These are phyloP conservation scores for Pichia thaimueangensis DNA, from an alignment of 805 yeast species.

Conservation along the genomic window DNA sequence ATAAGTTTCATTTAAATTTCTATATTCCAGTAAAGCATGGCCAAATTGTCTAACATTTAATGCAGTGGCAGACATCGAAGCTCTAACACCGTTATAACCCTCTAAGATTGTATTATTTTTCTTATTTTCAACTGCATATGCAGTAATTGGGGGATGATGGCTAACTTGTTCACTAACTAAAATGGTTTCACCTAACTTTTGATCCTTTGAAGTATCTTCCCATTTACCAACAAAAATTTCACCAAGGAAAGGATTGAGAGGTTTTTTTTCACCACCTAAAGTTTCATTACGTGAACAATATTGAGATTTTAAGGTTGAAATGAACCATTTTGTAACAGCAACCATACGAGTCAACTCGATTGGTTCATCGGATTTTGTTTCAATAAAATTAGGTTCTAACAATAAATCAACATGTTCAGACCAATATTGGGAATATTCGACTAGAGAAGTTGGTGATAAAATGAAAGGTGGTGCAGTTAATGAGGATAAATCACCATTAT, in stretches of 20 bases:
- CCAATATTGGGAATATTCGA: conserved; percentile 95
- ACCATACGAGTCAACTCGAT: conserved; percentile 61
- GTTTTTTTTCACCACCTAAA: conserved; percentile 95
- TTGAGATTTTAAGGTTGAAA: conserved; percentile 86
- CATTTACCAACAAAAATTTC: conserved; percentile 91
- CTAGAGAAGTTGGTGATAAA: conserved; percentile 79
- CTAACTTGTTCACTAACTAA: conserved; percentile 87
- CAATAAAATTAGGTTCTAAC: conserved; percentile 57
- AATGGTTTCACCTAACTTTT: conserved; percentile 64
- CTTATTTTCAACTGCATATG: conserved; percentile 74
- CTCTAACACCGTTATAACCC: conserved; percentile 87
- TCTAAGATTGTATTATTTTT: conserved; percentile 62
- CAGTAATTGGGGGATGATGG: conserved; percentile 98
- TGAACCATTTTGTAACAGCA: conserved; percentile 85
- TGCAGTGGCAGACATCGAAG: conserved; percentile 70
- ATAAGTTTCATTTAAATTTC: conserved; percentile 59
- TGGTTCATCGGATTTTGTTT: conserved; percentile 32
- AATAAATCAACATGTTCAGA: conserved; percentile 85
- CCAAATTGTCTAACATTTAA: conserved; percentile 88
- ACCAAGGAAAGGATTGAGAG: conserved; percentile 92
- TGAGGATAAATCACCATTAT: conserved; percentile 88
- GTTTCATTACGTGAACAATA: conserved; percentile 88
- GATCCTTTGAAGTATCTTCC: conserved; percentile 46
- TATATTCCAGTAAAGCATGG: conserved; percentile 69
- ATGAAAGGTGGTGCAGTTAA: conserved; percentile 98